Evolutionary conservation across 2,329 filamentous ascomycete genomes (phyloP), one percentile per base, ranked within the genome.

Genomic region (Nemania sp.): DNA sequence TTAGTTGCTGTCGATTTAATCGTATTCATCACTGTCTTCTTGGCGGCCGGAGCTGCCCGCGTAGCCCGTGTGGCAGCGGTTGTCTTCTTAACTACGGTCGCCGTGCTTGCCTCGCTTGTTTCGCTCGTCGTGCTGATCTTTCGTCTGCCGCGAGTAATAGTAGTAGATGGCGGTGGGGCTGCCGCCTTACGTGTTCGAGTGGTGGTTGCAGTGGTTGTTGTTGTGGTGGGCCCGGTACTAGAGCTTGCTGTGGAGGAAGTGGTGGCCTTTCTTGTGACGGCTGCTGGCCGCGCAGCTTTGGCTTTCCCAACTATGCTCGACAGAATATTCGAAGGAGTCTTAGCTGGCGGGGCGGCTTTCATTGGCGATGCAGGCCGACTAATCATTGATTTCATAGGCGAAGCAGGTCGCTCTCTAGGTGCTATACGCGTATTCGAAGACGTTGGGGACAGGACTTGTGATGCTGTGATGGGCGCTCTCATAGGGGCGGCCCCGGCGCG

Each of bases 401-500:
- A 81, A 5, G 68, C 66, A 2, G 67, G 64, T 6, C 75, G 73
- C 7, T 69, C 70, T 19, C 83, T 81, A 17, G 82, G 82, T 19
- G 82, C 75, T 14, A 88, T 79, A 46, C 89, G 84, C 5, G 89
- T 88, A 67, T 96, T 96, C 54, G 88, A 86, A 0, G 90, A 92
- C 47, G 89, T 88, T 2, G 91, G 91, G 1, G 91, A 96, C 2
- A 96, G 78, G 31, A 95, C 81, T 69, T 88, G 79, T 44, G 79
- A 73, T 57, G 82, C 71, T 60, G 75, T 65, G 59, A 77, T 65
- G 63, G 72, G 66, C 61, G 73, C 64, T 57, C 70, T 59, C 22
- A 73, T 77, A 12, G 53, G 61, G 17, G 72, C 76, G 51, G 72
- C 70, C 9, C 72, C 70, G 36, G 73, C 78, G 39, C 78, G 80